Percentiles rank a stretch among this genome's conserved stretches.
Conservation (phyloP, 257 asterid species). For the Echites panduratus region DNA sequence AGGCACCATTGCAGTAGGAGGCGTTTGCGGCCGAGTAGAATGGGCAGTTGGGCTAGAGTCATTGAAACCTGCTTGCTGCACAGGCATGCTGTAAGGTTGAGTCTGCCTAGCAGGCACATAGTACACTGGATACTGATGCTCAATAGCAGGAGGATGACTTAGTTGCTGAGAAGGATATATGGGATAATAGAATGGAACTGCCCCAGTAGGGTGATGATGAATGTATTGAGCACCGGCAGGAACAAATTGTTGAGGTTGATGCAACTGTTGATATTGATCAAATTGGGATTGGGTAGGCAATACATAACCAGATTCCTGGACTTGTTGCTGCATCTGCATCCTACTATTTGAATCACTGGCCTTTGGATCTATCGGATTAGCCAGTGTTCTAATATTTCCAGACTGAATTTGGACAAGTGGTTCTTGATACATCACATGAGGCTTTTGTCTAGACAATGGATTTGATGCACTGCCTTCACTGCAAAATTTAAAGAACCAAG, state of each 20-base stretch:
- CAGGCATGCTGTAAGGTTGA: conserved; percentile 57
- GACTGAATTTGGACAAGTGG: conserved; percentile 46
- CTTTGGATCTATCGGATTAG: conserved; percentile 44
- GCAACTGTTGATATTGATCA: conserved; percentile 68
- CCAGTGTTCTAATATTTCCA: conserved; percentile 34
- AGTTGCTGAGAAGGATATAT: conserved; percentile 72
- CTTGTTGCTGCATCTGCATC: conserved; percentile 56
- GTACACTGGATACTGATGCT: conserved; percentile 72
- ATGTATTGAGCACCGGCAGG: conserved; percentile 60
- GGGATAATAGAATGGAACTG: conserved; percentile 56
- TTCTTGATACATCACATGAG: conserved; percentile 61
- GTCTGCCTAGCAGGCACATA: conserved; percentile 51
- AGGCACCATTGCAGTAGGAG: conserved; percentile 35
- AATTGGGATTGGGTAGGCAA: conserved; percentile 49
- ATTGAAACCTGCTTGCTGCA: conserved; percentile 49
- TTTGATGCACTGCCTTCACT: conserved; percentile 71
- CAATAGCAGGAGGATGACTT: conserved; percentile 46
- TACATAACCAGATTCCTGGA: conserved; percentile 51
- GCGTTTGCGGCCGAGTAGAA: conserved; percentile 51
- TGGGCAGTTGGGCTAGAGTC: conserved; percentile 48
- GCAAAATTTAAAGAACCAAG: conserved; percentile 13
- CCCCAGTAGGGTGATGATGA: conserved; percentile 48
- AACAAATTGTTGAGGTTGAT: conserved; percentile 61
- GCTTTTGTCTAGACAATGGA: conserved; percentile 65
- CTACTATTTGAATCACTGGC: conserved; percentile 40